Conservation (phyloP, 257 asterid species). For the Jacaranda mimosifolia region DNA sequence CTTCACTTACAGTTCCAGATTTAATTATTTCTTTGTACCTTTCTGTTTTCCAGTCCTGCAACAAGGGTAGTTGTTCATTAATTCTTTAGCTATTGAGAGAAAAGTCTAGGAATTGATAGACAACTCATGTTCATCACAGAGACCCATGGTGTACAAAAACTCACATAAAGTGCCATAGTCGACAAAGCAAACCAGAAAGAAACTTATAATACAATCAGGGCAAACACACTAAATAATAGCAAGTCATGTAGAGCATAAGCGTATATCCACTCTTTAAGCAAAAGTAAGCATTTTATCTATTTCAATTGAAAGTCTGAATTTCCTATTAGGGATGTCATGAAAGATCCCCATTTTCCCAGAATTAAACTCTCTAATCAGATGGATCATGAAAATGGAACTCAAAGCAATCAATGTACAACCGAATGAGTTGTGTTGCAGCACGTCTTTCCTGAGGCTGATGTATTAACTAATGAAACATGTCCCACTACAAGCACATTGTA, state of each 20-base stretch:
- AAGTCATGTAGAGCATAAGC: background rate
- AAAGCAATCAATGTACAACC: background rate
- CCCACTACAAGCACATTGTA: background rate
- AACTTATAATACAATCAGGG: conserved; percentile 2
- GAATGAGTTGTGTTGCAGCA: background rate
- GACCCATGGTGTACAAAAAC: background rate
- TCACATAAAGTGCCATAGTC: background rate
- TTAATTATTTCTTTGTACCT: conserved; percentile 91
- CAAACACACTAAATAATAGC: background rate
- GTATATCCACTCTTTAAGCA: background rate
- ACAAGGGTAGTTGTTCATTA: conserved; percentile 19
- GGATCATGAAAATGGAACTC: background rate
- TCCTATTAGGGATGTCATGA: background rate
- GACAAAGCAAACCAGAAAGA: background rate
- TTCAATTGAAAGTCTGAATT: background rate
- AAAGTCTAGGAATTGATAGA: background rate
- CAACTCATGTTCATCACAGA: conserved; percentile 20
- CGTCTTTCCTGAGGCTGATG: conserved; percentile 1
- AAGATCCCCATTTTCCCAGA: background rate
- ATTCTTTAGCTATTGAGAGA: conserved; percentile 20
- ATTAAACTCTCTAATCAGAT: conserved; percentile 3
- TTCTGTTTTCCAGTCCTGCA: conserved; percentile 98
- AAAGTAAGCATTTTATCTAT: background rate
- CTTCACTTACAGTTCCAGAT: conserved; percentile 87
- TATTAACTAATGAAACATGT: background rate